These are phyloP conservation scores for Crucibulum laeve DNA, from an alignment of 768 basidiomycete genomes.

Conservation along the genomic window DNA sequence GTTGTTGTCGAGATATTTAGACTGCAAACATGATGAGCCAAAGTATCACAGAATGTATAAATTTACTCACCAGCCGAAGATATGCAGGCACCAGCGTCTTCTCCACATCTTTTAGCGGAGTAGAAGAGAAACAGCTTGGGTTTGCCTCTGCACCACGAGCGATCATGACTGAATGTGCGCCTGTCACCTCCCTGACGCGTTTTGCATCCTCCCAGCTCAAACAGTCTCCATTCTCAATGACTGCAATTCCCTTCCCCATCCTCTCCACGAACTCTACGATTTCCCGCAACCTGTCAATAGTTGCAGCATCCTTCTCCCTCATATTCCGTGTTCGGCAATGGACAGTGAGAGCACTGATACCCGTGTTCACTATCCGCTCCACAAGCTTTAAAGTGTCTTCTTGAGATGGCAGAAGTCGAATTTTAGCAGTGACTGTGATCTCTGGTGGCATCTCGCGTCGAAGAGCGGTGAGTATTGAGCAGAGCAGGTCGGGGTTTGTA, in stretches of 20 bases:
- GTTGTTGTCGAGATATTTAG: conserved; percentile 71
- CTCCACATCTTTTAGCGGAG: conserved; percentile 66
- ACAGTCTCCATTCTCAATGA: conserved; percentile 95
- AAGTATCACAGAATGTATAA: not conserved
- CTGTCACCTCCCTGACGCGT: conserved; percentile 69
- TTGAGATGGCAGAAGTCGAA: conserved; percentile 80
- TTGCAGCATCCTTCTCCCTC: conserved; percentile 77
- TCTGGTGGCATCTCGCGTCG: conserved; percentile 67
- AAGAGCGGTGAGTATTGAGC: conserved; percentile 80
- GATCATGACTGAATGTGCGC: conserved; percentile 95
- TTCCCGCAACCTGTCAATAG: conserved; percentile 73
- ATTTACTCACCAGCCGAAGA: conserved; percentile 56
- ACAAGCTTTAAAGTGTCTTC: conserved; percentile 90
- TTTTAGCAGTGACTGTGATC: conserved; percentile 92
- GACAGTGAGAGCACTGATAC: conserved; percentile 85
- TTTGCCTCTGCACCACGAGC: conserved; percentile 94
- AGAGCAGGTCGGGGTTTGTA: conserved; percentile 86
- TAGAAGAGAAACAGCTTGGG: conserved; percentile 78
- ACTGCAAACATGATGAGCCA: conserved; percentile 32
- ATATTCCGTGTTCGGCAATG: conserved; percentile 94
- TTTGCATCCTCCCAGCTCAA: conserved; percentile 73
- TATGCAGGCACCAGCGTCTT: conserved; percentile 67
- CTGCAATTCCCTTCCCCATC: conserved; percentile 74
- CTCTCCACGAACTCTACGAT: conserved; percentile 82
- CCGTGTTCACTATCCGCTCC: conserved; percentile 80